phyloP scores from a whole-genome alignment of 176 grass and related monocot genomes.

The Raddia distichophylla region DNA sequence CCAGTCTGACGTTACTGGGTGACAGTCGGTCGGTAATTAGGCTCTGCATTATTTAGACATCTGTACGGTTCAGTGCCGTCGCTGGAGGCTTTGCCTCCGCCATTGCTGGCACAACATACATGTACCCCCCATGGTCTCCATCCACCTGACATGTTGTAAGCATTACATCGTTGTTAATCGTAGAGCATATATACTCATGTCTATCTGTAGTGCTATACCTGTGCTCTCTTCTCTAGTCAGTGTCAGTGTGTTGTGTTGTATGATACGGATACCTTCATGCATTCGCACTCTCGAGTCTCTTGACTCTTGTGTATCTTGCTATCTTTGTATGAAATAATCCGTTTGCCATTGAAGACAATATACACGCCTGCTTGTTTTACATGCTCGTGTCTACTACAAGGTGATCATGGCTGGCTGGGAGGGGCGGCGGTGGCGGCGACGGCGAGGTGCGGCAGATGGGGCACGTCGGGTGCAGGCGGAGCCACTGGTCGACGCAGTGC shows the following conservation, averaged over 20 bases:
- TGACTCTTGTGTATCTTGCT: neutral
- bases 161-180: constrained; percentile 34
- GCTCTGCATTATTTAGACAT: constrained; percentile 38
- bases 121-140: constrained; percentile 35
- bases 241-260: neutral
- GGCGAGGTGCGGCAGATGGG: constrained; percentile 59
- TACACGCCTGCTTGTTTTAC: neutral
- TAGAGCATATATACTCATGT: constrained; percentile 44
- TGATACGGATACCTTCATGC: constrained; percentile 36
- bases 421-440: neutral
- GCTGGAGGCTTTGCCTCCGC: neutral
- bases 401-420: neutral
- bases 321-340: constrained; percentile 28
- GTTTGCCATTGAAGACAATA: neutral
- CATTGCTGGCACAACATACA: constrained; percentile 31
- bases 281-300: neutral
- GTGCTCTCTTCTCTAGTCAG: neutral
- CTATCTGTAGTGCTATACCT: neutral
- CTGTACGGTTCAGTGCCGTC: constrained; percentile 30
- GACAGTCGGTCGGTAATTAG: constrained; percentile 38
- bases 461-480: constrained; percentile 51
- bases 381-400: neutral
- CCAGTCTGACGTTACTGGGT: constrained; percentile 61
- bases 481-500: constrained; percentile 64
- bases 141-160: constrained; percentile 45